Base-by-base conservation (phyloP, 108 stramenopile species). In the Bacterosira constricta region DNA sequence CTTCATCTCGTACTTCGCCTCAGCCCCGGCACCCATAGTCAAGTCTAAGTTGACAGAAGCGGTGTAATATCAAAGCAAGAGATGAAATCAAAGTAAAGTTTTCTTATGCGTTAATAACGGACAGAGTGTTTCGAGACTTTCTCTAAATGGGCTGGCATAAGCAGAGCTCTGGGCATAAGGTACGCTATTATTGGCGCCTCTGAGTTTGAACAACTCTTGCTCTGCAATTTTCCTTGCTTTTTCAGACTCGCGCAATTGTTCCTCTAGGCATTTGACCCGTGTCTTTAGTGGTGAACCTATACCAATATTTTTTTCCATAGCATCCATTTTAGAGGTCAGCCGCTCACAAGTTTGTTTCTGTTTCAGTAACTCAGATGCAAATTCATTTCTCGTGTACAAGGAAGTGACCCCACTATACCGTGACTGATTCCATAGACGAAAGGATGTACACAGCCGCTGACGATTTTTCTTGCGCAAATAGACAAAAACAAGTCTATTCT, bases 61-160 rank as follows among this genome's bases (percentile, higher is more conserved):
- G 96, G 21, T 62, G 97, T 45, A 96, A 98, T 73, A 86, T 88
- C 5, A n/a, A n/a, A n/a, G n/a, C n/a, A n/a, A n/a, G n/a, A n/a
- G n/a, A n/a, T n/a, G n/a, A n/a, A n/a, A n/a, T n/a, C n/a, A n/a
- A n/a, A n/a, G n/a, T n/a, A n/a, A n/a, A n/a, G n/a, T n/a, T n/a
- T n/a, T n/a, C n/a, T n/a, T n/a, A n/a, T n/a, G n/a, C n/a, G n/a
- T n/a, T n/a, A n/a, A n/a, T n/a, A n/a, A n/a, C n/a, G n/a, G n/a
- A n/a, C n/a, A n/a, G n/a, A n/a, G n/a, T n/a, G n/a, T n/a, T n/a
- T n/a, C n/a, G n/a, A n/a, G n/a, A n/a, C n/a, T n/a, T n/a, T n/a
- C n/a, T n/a, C n/a, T n/a, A n/a, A n/a, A n/a, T n/a, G n/a, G n/a
- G n/a, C n/a, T n/a, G n/a, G n/a, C n/a, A n/a, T n/a, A n/a, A n/a